Conservation (phyloP, 768 basidiomycete species). For the Clathrus columnatus region DNA sequence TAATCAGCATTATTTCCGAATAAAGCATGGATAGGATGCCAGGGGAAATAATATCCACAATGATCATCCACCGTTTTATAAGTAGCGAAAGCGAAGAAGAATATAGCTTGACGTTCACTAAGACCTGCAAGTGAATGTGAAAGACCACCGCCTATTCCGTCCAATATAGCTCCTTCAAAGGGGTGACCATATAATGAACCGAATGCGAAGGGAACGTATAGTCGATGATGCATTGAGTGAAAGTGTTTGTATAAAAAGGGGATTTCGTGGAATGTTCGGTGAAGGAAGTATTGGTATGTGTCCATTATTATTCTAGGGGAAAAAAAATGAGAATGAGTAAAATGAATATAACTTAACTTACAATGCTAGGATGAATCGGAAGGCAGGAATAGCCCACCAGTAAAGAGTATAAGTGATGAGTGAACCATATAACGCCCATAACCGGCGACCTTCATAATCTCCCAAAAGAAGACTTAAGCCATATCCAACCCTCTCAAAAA, state of each 20-base stretch:
- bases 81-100: slow-evolving; percentile 34
- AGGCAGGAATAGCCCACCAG: slow-evolving; percentile 37
- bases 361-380: slow-evolving; percentile 34
- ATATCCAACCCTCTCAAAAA: slow-evolving; percentile 25
- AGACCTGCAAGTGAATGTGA: slow-evolving; percentile 31
- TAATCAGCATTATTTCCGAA: slow-evolving; percentile 41
- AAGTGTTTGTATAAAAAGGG: slow-evolving; percentile 39
- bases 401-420: slow-evolving; percentile 28
- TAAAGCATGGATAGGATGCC: slow-evolving; percentile 37
- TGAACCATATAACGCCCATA: slow-evolving; percentile 22
- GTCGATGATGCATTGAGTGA: slow-evolving; percentile 40
- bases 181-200: slow-evolving; percentile 46
- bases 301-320: slow-evolving; percentile 35
- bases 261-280: slow-evolving; percentile 35
- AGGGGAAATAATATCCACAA: slow-evolving; percentile 34
- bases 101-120: slow-evolving; percentile 31
- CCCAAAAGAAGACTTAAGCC: slow-evolving; percentile 24
- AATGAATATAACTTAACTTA: slow-evolving; percentile 29
- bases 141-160: slow-evolving; percentile 31
- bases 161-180: slow-evolving; percentile 38
- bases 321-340: too few relatives aligned
- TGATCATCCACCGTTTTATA: slow-evolving; percentile 38
- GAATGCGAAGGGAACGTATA: slow-evolving; percentile 43
- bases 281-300: slow-evolving; percentile 43
- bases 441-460: slow-evolving; percentile 20